Evolutionary conservation across 1,284 basidiomycete genomes (phyloP).

Genomic region (Boletus semigastroideus): DNA sequence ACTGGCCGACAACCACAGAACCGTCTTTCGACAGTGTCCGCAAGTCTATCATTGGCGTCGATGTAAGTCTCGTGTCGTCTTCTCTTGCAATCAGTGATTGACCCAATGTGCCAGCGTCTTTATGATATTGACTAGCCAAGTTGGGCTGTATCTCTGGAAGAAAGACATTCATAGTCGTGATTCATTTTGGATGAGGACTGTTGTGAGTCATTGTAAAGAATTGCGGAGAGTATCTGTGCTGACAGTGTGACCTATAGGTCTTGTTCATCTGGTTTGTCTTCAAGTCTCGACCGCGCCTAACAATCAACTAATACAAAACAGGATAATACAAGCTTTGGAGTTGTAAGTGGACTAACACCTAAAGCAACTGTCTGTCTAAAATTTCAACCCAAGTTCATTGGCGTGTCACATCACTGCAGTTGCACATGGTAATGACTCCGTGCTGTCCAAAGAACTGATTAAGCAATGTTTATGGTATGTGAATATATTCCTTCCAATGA

Average conservation of each 20-base stretch:
- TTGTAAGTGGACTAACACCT: conserved; percentile 6
- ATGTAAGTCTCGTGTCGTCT: conserved; percentile 6
- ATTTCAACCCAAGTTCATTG: conserved; percentile 13
- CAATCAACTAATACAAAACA: conserved; percentile 8
- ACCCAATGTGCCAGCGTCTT: conserved; percentile 12
- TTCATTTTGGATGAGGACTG: conserved; percentile 21
- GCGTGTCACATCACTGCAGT: conserved; percentile 7
- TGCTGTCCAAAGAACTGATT: fast-evolving
- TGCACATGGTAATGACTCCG: conserved; percentile 2
- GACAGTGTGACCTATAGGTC: conserved; percentile 11
- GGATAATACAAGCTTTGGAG: conserved; percentile 19
- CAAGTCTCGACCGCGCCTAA: not conserved
- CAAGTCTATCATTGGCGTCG: conserved; percentile 13
- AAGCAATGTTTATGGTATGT: conserved; percentile 13
- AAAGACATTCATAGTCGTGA: conserved; percentile 17
- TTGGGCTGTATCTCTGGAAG: conserved; percentile 24
- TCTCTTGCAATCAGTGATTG: not conserved
- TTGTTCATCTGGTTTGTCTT: conserved; percentile 17
- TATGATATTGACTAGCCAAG: conserved; percentile 23
- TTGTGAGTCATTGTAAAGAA: conserved; percentile 9
- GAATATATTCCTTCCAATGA: not conserved
- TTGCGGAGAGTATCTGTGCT: not conserved
- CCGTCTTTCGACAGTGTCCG: conserved; percentile 10
- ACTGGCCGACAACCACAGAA: conserved; percentile 8
- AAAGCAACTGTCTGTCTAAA: not conserved